These are phyloP conservation scores for Citrus hindsii DNA, from an alignment of 345 rosid species.

Conservation along the genomic window DNA sequence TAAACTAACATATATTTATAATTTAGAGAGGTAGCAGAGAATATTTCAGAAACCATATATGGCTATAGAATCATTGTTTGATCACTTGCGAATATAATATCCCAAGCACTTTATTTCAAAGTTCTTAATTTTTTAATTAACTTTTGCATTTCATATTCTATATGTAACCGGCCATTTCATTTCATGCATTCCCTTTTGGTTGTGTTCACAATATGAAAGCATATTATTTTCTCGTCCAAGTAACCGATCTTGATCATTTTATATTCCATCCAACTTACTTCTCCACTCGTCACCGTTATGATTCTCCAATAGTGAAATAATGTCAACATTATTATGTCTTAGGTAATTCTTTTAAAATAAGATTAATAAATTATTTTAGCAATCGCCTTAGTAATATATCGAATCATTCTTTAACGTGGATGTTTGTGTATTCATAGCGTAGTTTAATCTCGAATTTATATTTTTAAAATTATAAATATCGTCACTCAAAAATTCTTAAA, in stretches of 20 bases:
- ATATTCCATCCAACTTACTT: background rate
- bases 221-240: background rate
- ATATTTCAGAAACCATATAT: constrained; percentile 5
- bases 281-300: background rate
- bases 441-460: no score
- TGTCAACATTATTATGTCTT: background rate
- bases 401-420: no score
- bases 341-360: no score
- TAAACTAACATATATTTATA: background rate
- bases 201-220: background rate
- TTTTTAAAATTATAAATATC: no score
- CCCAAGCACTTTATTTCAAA: background rate
- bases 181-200: background rate
- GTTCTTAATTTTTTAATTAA: background rate
- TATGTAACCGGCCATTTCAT: constrained; percentile 3
- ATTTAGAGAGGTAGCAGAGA: background rate
- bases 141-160: background rate
- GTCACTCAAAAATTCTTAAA: background rate
- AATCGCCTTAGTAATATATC: no score
- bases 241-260: background rate
- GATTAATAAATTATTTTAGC: no score
- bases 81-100: background rate
- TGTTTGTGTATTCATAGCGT: background rate
- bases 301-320: background rate
- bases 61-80: constrained; percentile 6